These are phyloP conservation scores for Multifurca ochricompacta DNA, from an alignment of 768 basidiomycete genomes.

Conservation along the genomic window DNA sequence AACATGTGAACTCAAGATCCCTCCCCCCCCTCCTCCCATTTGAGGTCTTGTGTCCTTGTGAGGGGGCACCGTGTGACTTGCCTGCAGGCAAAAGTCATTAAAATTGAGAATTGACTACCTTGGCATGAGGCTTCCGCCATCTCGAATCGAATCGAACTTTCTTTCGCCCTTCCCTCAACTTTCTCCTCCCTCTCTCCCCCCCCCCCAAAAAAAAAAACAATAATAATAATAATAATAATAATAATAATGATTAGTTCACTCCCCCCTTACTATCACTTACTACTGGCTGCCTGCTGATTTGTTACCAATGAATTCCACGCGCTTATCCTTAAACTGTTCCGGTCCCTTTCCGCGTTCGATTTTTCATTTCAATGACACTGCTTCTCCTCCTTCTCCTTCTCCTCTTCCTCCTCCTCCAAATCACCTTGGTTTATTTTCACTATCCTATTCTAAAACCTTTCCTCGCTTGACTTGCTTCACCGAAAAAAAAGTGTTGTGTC, in stretches of 20 bases:
- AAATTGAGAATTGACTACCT: neutral
- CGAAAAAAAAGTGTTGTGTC: no score
- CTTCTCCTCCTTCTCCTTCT: neutral
- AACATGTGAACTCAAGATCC: no score
- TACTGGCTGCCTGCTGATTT: neutral
- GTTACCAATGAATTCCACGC: neutral
- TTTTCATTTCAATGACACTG: neutral
- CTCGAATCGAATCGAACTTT: neutral
- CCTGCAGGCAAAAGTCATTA: conserved; percentile 4
- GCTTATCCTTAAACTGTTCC: conserved; percentile 6
- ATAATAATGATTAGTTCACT: no score
- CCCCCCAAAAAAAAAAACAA: no score
- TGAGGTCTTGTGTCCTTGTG: neutral
- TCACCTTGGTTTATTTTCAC: no score
- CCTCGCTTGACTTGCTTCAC: no score
- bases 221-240: no score
- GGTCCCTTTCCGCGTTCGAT: conserved; percentile 11
- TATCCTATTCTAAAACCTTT: no score
- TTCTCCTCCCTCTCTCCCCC: neutral
- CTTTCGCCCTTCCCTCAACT: neutral
- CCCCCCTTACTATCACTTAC: neutral
- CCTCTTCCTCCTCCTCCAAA: neutral
- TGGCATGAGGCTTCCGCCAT: conserved; percentile 12
- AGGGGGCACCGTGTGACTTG: conserved; percentile 4
- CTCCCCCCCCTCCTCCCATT: neutral